Evolutionary conservation across 2,329 filamentous ascomycete species (phyloP), one percentile per base, ranked within the genome.

Genomic region (Neofusicoccum ribis): DNA sequence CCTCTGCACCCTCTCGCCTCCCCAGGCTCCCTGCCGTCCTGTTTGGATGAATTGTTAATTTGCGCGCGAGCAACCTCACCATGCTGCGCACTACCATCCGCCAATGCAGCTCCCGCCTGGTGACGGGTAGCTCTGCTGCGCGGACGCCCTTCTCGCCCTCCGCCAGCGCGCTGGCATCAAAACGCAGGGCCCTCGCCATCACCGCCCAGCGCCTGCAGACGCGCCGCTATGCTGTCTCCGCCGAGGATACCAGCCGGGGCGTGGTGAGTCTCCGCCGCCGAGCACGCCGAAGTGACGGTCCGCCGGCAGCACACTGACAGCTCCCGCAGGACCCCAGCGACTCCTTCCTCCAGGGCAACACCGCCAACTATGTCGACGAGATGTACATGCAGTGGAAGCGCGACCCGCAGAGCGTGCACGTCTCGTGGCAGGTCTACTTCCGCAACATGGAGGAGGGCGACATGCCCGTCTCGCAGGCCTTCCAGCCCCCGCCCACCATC

Each of bases 371-470:
- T 83, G 92, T 99, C 78, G 95, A 99, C 80, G 95, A 97, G 84
- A 99, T 99, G 95, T 99, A 99, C 82, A 84, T 97, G 83, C 89
- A 93, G 78, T 99, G 95, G 95, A 97, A 94, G 82, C 85, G 91
- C 69, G 93, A 99, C 73, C 93, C 95, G 61, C 86, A 88, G 73
- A 97, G 92, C 76, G 95, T 99, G 66, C 95, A 99, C 81, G 86
- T 97, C 73, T 99, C 95, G 78, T 99, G 95, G 95, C 94, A 97
- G 83, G 89, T 96, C 77, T 99, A 99, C 86, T 99, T 99, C 87
- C 92, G 89, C 83, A 99, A 99, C 83, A 97, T 99, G 91, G 95
- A 99, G 84, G 91, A 88, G 70, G 95, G 95, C 78, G 91, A 95
- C 75, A 98, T 99, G 92, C 94, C 94, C 77, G 92, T 96, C 77